Evolutionary conservation across 176 grass and related monocot genomes (phyloP).

Genomic region (Eragrostis nindensis): DNA sequence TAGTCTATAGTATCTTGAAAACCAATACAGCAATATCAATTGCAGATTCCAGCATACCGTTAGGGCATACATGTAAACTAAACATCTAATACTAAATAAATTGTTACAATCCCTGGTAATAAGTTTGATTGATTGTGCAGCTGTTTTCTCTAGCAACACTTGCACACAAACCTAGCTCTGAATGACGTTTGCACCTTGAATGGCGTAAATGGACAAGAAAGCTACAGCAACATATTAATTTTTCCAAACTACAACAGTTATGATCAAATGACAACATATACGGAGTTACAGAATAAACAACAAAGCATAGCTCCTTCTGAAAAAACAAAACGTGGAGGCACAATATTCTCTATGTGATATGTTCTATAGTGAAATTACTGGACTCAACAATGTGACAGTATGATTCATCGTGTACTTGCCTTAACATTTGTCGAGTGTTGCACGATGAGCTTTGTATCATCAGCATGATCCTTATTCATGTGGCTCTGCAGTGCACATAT

Average conservation of each 20-base stretch:
- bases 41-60: not conserved
- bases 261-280: not conserved
- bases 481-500: constrained; percentile 61
- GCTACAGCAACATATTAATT: constrained; percentile 4
- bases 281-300: not conserved
- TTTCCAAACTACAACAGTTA: constrained; percentile 13
- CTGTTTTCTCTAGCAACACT: constrained; percentile 1
- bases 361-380: constrained; percentile 28
- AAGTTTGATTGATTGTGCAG: not conserved
- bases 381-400: constrained; percentile 18
- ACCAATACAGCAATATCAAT: not conserved
- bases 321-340: constrained; percentile 12
- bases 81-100: not conserved
- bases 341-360: not conserved
- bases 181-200: not conserved
- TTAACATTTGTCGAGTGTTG: constrained; percentile 81
- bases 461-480: constrained; percentile 96
- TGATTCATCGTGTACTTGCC: constrained; percentile 47
- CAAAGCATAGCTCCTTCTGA: not conserved
- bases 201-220: not conserved
- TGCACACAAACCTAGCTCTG: not conserved
- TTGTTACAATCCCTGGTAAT: not conserved
- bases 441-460: constrained; percentile 93
- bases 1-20: not conserved
- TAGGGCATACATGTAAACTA: not conserved